Conservation (phyloP, 768 basidiomycete genomes). For the Phylloporus rhodoxanthus region DNA sequence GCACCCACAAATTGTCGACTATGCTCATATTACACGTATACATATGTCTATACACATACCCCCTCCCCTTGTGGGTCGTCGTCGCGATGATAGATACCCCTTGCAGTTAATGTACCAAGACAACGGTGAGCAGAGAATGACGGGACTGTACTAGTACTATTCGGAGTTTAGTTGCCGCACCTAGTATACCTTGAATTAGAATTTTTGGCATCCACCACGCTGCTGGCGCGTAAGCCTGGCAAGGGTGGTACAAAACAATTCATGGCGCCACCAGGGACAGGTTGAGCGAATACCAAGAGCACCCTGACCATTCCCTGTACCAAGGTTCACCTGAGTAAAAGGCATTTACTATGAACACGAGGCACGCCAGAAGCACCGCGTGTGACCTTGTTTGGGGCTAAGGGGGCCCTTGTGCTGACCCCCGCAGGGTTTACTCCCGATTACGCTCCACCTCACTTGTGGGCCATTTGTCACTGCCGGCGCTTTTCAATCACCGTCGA, state of each 20-base stretch:
- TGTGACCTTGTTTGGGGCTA: conserved; percentile 21
- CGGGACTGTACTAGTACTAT: conserved; percentile 31
- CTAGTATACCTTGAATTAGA: conserved; percentile 35
- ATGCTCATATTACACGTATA: conserved; percentile 28
- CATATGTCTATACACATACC: conserved; percentile 19
- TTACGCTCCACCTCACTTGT: neutral
- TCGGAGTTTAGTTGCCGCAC: conserved; percentile 27
- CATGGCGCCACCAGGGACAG: conserved; percentile 22
- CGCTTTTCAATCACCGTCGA: neutral
- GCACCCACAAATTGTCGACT: conserved; percentile 21
- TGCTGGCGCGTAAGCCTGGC: conserved; percentile 1
- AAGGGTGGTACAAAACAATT: conserved; percentile 11
- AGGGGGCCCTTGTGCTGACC: conserved; percentile 6
- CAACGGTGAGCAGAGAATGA: conserved; percentile 23
- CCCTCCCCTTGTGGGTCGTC: conserved; percentile 19
- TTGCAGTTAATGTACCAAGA: conserved; percentile 23
- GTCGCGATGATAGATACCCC: conserved; percentile 33
- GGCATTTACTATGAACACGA: conserved; percentile 22
- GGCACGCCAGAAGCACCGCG: conserved; percentile 25
- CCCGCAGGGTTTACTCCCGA: neutral
- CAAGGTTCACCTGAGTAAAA: conserved; percentile 13
- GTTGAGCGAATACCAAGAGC: conserved; percentile 12
- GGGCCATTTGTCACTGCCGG: neutral
- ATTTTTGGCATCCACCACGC: conserved; percentile 22
- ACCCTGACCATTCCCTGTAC: conserved; percentile 18